These are phyloP conservation scores for Dothistroma pini DNA, from an alignment of 2,329 filamentous ascomycete species.

Conservation along the genomic window DNA sequence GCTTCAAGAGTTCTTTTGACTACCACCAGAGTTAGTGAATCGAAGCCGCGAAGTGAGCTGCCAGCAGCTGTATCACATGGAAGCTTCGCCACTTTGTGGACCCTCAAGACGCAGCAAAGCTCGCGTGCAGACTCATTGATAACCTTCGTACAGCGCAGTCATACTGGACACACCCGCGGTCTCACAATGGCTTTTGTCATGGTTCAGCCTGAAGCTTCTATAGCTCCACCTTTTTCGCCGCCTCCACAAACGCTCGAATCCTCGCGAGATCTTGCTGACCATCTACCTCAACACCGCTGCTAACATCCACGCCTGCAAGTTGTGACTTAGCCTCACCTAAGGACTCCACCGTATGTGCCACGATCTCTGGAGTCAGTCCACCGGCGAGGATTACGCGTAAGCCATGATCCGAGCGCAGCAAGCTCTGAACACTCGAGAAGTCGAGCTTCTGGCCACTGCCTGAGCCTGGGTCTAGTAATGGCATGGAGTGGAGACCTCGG, in stretches of 20 bases:
- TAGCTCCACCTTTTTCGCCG: conserved; percentile 55
- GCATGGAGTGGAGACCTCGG: conserved; percentile 77
- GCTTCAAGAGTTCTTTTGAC: not conserved
- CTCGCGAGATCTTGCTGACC: conserved; percentile 76
- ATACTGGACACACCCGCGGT: not conserved
- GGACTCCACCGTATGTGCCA: conserved; percentile 60
- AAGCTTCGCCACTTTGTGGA: not conserved
- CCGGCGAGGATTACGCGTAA: conserved; percentile 79
- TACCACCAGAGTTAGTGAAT: not conserved
- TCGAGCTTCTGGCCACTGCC: conserved; percentile 79
- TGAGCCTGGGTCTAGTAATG: conserved; percentile 80
- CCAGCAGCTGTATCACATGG: not conserved
- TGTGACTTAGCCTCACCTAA: conserved; percentile 57
- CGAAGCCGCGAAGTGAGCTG: not conserved
- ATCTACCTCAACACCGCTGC: conserved; percentile 84
- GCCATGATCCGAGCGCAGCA: conserved; percentile 65
- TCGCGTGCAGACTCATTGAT: not conserved
- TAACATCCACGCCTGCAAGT: conserved; percentile 84
- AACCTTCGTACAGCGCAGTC: not conserved
- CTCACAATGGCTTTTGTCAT: not conserved
- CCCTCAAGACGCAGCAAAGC: not conserved
- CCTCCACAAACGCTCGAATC: conserved; percentile 75
- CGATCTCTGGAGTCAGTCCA: conserved; percentile 76
- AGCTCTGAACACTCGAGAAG: conserved; percentile 61
- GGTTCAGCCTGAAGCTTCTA: conserved; percentile 6